These are phyloP conservation scores for Penicillium sp. DNA, from an alignment of 2,329 filamentous ascomycete species.

Conservation along the genomic window DNA sequence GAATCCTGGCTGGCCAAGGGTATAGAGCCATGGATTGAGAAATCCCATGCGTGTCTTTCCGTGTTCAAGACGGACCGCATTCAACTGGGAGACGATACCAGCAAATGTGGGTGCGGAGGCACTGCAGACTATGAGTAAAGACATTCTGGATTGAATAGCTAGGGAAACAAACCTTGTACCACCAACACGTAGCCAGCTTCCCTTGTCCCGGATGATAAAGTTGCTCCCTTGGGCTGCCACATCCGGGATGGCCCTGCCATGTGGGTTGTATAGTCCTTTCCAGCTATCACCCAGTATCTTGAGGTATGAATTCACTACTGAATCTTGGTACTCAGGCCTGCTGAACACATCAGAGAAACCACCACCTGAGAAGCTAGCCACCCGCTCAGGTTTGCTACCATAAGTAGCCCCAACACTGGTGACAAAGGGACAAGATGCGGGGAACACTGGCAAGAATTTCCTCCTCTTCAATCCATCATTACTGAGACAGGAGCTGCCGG, in stretches of 20 bases:
- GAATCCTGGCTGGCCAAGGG: slow-evolving; percentile 39
- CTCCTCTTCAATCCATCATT: slow-evolving; percentile 52
- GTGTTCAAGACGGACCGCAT: slow-evolving; percentile 55
- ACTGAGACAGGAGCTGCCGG: slow-evolving; percentile 50
- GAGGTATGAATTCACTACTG: slow-evolving; percentile 44
- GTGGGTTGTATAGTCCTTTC: slow-evolving; percentile 44
- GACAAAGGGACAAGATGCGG: slow-evolving; percentile 56
- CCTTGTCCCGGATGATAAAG: slow-evolving; percentile 40
- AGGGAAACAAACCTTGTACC: slow-evolving; percentile 42
- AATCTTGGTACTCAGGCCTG: slow-evolving; percentile 45
- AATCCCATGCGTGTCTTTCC: slow-evolving; percentile 53
- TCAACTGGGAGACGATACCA: slow-evolving; percentile 58
- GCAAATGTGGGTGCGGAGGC: slow-evolving; percentile 60
- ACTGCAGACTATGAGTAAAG: slow-evolving; percentile 20
- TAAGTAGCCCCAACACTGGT: slow-evolving; percentile 58
- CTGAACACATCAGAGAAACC: slow-evolving; percentile 48
- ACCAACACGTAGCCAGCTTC: slow-evolving; percentile 34
- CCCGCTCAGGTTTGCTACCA: slow-evolving; percentile 49
- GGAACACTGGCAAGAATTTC: slow-evolving; percentile 51
- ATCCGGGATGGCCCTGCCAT: slow-evolving; percentile 58
- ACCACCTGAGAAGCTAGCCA: slow-evolving; percentile 49
- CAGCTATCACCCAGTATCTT: slow-evolving; percentile 38
- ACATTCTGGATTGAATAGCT: neutral
- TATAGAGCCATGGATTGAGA: slow-evolving; percentile 58
- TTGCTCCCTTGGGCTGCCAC: slow-evolving; percentile 52